Evolutionary conservation across 2,329 filamentous ascomycete genomes (phyloP).

Genomic region (Aureobasidium sp.): DNA sequence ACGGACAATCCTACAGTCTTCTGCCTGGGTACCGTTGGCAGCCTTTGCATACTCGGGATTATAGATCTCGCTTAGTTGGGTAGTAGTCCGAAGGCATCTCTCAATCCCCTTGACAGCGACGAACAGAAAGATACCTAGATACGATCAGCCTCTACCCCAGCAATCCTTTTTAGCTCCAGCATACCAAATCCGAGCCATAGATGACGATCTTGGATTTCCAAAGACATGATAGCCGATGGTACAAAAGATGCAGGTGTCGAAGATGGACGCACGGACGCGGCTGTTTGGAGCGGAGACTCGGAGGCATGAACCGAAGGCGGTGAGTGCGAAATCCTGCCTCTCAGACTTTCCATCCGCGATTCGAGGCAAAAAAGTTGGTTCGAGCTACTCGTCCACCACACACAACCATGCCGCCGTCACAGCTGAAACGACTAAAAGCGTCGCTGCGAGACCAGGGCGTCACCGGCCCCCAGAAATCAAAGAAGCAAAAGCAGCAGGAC

Average conservation of each 20-base stretch:
- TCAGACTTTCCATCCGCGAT: neutral
- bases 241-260: neutral
- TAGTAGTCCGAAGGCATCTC: conserved; percentile 49
- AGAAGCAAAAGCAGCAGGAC: conserved; percentile 80
- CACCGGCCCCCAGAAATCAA: conserved; percentile 83
- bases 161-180: neutral
- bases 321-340: conserved; percentile 1
- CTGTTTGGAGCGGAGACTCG: neutral
- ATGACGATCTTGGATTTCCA: conserved; percentile 35
- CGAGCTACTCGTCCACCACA: neutral
- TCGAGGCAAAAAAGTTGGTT: conserved; percentile 1
- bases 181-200: conserved; percentile 39
- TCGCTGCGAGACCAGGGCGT: conserved; percentile 85
- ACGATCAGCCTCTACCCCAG: neutral
- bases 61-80: conserved; percentile 59
- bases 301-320: neutral
- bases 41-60: conserved; percentile 67
- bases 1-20: conserved; percentile 15
- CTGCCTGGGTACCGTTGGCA: conserved; percentile 46
- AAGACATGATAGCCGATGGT: conserved; percentile 22
- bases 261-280: neutral
- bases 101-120: conserved; percentile 50
- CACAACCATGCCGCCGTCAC: conserved; percentile 74
- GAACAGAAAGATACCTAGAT: conserved; percentile 46
- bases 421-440: conserved; percentile 90